These are phyloP conservation scores for Prunus yedoensis DNA, from an alignment of 331 rosid genomes.

Conservation along the genomic window DNA sequence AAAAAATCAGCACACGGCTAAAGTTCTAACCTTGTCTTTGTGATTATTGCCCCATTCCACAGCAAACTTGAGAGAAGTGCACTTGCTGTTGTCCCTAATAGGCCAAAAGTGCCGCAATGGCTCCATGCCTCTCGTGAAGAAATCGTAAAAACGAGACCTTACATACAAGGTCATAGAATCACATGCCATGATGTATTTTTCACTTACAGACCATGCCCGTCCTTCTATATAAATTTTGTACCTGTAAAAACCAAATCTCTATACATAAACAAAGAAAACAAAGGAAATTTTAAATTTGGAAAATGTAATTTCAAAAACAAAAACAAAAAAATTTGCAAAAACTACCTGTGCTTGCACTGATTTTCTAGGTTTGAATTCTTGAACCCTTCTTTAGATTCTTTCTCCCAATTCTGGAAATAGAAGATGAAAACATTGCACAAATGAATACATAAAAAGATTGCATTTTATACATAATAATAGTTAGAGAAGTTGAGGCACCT, in stretches of 20 bases:
- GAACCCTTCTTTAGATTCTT: slow-evolving; percentile 65
- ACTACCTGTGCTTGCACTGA: slow-evolving; percentile 78
- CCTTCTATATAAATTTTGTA: slow-evolving; percentile 89
- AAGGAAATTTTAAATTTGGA: background rate
- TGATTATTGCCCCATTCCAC: slow-evolving; percentile 92
- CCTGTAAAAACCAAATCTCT: slow-evolving; percentile 27
- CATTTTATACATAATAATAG: background rate
- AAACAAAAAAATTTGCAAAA: background rate
- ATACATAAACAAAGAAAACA: background rate
- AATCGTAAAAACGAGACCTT: slow-evolving; percentile 54
- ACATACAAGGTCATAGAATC: slow-evolving; percentile 59
- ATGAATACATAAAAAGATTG: background rate
- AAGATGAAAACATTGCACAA: background rate
- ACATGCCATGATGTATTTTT: slow-evolving; percentile 82
- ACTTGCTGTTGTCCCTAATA: slow-evolving; percentile 53
- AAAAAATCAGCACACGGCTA: background rate
- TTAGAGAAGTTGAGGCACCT: slow-evolving; percentile 30
- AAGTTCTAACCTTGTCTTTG: slow-evolving; percentile 43
- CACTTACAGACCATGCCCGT: slow-evolving; percentile 89
- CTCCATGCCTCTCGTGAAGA: slow-evolving; percentile 65
- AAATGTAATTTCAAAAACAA: background rate
- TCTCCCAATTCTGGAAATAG: slow-evolving; percentile 56
- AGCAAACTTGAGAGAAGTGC: slow-evolving; percentile 76
- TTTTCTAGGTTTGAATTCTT: slow-evolving; percentile 60
- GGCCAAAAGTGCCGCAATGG: slow-evolving; percentile 89